phyloP scores from a whole-genome alignment of 2,329 filamentous ascomycete species.

The Colletotrichum caudatum region DNA sequence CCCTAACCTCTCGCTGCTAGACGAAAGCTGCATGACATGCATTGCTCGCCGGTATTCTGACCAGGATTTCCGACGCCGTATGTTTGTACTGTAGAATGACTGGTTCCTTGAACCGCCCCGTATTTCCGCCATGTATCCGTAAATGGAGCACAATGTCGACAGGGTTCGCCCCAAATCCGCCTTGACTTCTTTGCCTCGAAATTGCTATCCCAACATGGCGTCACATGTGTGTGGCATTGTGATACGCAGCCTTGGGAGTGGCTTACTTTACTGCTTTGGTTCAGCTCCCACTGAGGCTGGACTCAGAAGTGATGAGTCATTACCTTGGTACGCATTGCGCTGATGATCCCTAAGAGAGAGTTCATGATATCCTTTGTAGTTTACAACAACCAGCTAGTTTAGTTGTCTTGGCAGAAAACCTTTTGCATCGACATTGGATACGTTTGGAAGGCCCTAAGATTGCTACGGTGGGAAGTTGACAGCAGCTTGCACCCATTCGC shows the following conservation, averaged over 20 bases:
- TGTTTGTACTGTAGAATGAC: not conserved
- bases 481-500: too few relatives aligned
- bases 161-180: not conserved
- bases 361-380: not conserved
- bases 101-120: not conserved
- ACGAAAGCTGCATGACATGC: conserved; percentile 35
- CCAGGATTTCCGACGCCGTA: conserved; percentile 2
- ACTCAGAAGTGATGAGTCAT: not conserved
- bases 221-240: not conserved
- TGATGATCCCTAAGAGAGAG: not conserved
- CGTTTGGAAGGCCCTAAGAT: not conserved
- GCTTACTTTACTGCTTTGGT: not conserved
- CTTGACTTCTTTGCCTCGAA: not conserved
- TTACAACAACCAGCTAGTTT: not conserved
- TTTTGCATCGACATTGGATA: too few relatives aligned
- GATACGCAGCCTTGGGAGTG: not conserved
- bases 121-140: not conserved
- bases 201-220: not conserved
- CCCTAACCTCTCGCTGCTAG: conserved; percentile 17
- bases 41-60: conserved; percentile 5
- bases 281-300: not conserved
- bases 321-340: not conserved
- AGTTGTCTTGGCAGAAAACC: too few relatives aligned
- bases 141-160: not conserved
- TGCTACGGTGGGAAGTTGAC: not conserved